phyloP scores from a whole-genome alignment of 495 filamentous ascomycete genomes.

The Hypoxylon perforatum region DNA sequence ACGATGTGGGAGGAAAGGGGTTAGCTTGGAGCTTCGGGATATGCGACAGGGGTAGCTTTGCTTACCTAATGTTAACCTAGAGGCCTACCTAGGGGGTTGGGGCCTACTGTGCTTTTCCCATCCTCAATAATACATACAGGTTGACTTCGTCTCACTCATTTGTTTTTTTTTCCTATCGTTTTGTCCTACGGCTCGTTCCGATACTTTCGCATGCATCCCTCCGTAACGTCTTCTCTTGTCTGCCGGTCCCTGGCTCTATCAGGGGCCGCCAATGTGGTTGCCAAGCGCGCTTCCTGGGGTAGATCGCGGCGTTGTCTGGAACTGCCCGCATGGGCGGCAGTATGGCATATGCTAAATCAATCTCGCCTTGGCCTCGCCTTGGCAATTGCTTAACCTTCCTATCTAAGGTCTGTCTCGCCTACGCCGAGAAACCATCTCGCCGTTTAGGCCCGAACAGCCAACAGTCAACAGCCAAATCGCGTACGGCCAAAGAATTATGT shows the following conservation, averaged over 20 bases:
- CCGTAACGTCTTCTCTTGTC: background rate
- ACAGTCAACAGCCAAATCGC: conserved; percentile 1
- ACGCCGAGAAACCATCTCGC: conserved; percentile 22
- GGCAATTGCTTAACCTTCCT: conserved; percentile 41
- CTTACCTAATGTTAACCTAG: too few relatives aligned
- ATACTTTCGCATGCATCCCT: background rate
- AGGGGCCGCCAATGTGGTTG: background rate
- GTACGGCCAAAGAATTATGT: background rate
- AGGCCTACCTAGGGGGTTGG: too few relatives aligned
- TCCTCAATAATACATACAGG: too few relatives aligned
- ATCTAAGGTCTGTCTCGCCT: conserved; percentile 10
- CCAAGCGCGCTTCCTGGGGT: conserved; percentile 25
- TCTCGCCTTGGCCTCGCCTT: conserved; percentile 31
- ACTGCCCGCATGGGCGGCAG: conserved; percentile 11
- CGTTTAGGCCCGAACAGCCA: conserved; percentile 32
- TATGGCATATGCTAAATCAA: conserved; percentile 23
- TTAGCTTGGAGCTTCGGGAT: too few relatives aligned
- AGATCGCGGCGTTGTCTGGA: conserved; percentile 13
- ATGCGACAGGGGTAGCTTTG: too few relatives aligned
- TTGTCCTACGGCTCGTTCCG: background rate
- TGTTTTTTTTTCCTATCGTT: background rate
- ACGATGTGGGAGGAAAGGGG: too few relatives aligned
- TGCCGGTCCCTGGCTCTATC: conserved; percentile 8
- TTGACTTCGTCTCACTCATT: too few relatives aligned
- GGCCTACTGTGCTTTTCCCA: too few relatives aligned